Evolutionary conservation across 768 basidiomycete genomes (phyloP).

Genomic region (Lactarius sanguifluus): DNA sequence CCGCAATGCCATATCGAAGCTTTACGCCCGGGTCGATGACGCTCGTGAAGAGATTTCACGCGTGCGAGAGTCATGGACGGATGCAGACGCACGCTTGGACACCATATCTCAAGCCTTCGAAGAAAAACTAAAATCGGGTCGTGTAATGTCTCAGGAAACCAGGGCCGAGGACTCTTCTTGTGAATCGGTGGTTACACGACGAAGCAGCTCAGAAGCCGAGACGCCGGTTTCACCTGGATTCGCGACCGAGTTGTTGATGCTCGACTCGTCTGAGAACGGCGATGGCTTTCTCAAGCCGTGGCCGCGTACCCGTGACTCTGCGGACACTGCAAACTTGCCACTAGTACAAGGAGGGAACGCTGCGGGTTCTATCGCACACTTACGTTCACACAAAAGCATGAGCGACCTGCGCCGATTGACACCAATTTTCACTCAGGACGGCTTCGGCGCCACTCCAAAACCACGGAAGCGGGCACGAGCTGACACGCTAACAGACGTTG

Average conservation of each 20-base stretch:
- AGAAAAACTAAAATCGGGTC: conserved; percentile 38
- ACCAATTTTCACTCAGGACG: not conserved
- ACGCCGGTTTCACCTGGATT: conserved; percentile 11
- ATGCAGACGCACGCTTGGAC: conserved; percentile 46
- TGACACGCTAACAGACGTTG: conserved; percentile 24
- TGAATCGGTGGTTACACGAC: conserved; percentile 12
- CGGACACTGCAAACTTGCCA: conserved; percentile 3
- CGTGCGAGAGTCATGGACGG: conserved; percentile 47
- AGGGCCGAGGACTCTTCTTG: conserved; percentile 10
- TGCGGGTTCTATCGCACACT: not conserved
- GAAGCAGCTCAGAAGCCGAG: conserved; percentile 19
- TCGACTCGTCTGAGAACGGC: conserved; percentile 4
- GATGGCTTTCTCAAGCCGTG: conserved; percentile 12
- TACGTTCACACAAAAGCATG: conserved; percentile 28
- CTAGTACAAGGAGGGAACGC: not conserved
- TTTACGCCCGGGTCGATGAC: conserved; percentile 55
- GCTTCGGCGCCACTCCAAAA: conserved; percentile 4
- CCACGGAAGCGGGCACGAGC: conserved; percentile 20
- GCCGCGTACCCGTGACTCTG: conserved; percentile 12
- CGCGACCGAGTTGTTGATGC: conserved; percentile 8
- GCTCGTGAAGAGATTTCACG: conserved; percentile 49
- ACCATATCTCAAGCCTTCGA: conserved; percentile 46
- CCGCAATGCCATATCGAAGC: conserved; percentile 47
- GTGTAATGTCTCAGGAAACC: not conserved
- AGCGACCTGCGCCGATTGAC: conserved; percentile 20